A percentile compares a stretch with the other conserved stretches of the same genome.
These are phyloP conservation scores for Ampelomyces quisqualis DNA, from an alignment of 2,329 filamentous ascomycete genomes.

Conservation along the genomic window DNA sequence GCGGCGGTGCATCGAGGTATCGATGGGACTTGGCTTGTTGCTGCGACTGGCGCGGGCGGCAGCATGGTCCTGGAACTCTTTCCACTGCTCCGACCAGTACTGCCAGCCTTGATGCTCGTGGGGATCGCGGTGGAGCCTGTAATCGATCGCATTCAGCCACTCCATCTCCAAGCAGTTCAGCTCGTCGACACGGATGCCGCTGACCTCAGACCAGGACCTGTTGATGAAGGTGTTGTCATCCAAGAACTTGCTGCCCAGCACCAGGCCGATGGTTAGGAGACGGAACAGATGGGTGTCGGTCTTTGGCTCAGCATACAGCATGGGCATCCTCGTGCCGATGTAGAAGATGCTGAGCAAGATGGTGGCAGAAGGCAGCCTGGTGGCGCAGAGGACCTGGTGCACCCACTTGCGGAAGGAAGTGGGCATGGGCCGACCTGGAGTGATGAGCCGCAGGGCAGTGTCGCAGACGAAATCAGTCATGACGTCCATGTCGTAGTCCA, in stretches of 20 bases:
- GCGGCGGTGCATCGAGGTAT: slow-evolving; percentile 62
- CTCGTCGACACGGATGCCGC: slow-evolving; percentile 79
- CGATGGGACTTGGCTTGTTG: slow-evolving; percentile 60
- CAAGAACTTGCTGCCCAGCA: slow-evolving; percentile 91
- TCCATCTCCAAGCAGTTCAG: slow-evolving; percentile 84
- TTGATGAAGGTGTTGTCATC: slow-evolving; percentile 99
- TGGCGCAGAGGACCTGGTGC: slow-evolving; percentile 84
- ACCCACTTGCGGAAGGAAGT: slow-evolving; percentile 88
- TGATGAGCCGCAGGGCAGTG: slow-evolving; percentile 74
- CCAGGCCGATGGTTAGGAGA: slow-evolving; percentile 78
- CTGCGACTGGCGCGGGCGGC: slow-evolving; percentile 42
- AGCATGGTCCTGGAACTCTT: slow-evolving; percentile 59
- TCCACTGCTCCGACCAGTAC: slow-evolving; percentile 67
- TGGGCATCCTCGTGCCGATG: slow-evolving; percentile 77
- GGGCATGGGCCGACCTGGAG: slow-evolving; percentile 62
- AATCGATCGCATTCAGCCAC: slow-evolving; percentile 81
- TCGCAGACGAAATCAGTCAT: slow-evolving; percentile 96
- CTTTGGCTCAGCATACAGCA: slow-evolving; percentile 57
- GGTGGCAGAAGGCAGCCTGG: slow-evolving; percentile 83
- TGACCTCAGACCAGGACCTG: slow-evolving; percentile 93
- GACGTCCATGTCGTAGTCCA: slow-evolving; percentile 94
- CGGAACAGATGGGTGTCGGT: slow-evolving; percentile 76
- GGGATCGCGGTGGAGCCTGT: slow-evolving; percentile 84
- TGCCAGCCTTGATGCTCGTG: slow-evolving; percentile 71
- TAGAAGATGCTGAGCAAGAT: slow-evolving; percentile 91